Evolutionary conservation across 2,329 filamentous ascomycete species (phyloP), one percentile per base, ranked within the genome.

Genomic region (Chalaropsis thielavioides): DNA sequence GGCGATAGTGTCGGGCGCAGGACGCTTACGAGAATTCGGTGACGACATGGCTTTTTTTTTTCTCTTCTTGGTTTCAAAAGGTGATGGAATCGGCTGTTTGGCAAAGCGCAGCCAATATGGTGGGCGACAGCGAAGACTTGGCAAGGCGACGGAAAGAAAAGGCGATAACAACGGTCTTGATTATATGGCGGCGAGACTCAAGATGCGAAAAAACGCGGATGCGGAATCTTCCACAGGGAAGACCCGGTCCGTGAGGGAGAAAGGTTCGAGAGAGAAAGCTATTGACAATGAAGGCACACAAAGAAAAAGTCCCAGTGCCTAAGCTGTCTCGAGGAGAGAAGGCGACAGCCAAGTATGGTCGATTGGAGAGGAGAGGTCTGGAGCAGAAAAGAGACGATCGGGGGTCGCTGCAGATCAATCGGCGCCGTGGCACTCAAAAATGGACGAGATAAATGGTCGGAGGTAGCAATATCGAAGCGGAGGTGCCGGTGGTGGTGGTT

Each of bases 1-100:
- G 35, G 46, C 22, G 46, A 61, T 62, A 17, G 46, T 40, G 24
- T 64, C 62, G 58, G 65, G 58, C 46, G 65, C 65, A 35, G 65
- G 65, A 61, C 65, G 65, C 62, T 67, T 67, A 22, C 65, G 65
- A 40, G 63, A 46, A 41, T 67, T 67, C 15, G 65, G 65, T 31
- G 65, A 64, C 38, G 65, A 64, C 65, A 67, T 67, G 11, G 44
- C 40, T 38, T 54, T 54, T 58, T 13, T 58, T 5, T n/a, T 58
- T 58, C 31, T 2, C 17, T 49, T 31, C 6, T 17, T 0, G 22
- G 13, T 19, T 51, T 51, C 22, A 22, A 15, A 17, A 4, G 8
- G 15, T 2, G 54, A 38, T 38, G 10, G 13, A 24, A 17, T 19
- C n/a, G 40, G 31, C 15, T 38, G 27, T 19, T 10, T 46, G 60